Evolutionary conservation across 148 eudicot genomes (phyloP), one percentile per base, ranked within the genome.

Genomic region (Cornus kousa): DNA sequence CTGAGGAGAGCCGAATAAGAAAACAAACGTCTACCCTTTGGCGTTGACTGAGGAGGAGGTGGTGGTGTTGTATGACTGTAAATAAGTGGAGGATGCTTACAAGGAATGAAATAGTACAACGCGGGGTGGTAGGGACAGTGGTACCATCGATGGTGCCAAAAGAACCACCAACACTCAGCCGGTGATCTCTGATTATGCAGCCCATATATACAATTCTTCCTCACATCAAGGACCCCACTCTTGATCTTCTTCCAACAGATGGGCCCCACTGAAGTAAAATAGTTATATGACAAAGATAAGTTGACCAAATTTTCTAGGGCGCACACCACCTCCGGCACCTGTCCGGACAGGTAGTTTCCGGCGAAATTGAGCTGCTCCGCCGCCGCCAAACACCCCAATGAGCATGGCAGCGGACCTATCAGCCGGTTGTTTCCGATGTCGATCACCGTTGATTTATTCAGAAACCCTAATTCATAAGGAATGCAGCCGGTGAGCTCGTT

Each of bases 251-350:
- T 72, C 83, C 83, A 74, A 67, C 89, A 87, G 7, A 66, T 33
- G 1, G 89, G 89, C 31, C 89, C 89, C 66, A 87, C 87, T 69
- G 72, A 64, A 8, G 89, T 84, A 75, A 87, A 84, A 57, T 87
- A 87, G 72, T 84, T 87, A 39, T 77, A 19, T 19, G 79, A 55
- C 66, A 87, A 53, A 33, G 68, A 82, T 20, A 87, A 67, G 23
- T 78, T 75, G 20, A 4, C 9, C 53, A 87, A 53, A 39, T 46
- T 70, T 13, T 69, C 78, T 39, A 87, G 77, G 55, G 50, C 77
- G 59, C 89, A 84, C 62, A 84, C 67, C 12, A 67, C 67, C n/a
- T 87, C 89, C 5, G 85, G 89, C 9, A 84, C 78, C 60, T 80
- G 39, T 71, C 87, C 89, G 68, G 62, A 80, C 0, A 84, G 48